Percentiles rank a stretch among this genome's conserved stretches.
phyloP scores from a whole-genome alignment of 2,329 filamentous ascomycete genomes.

The Sporothrix luriei region DNA sequence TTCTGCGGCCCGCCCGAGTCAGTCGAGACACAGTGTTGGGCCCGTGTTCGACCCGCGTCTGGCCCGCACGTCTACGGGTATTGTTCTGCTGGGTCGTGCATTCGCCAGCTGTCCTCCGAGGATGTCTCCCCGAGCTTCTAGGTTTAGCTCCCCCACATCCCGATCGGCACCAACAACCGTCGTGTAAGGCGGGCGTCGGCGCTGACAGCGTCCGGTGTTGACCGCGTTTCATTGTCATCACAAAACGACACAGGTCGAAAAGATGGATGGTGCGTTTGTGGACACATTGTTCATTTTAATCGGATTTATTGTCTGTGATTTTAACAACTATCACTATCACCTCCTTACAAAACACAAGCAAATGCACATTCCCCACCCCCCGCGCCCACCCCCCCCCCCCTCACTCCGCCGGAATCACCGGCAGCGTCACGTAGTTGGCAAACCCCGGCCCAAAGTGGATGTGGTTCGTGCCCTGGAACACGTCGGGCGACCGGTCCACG shows the following conservation, averaged over 20 bases:
- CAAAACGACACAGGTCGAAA: neutral
- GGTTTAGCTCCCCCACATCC: neutral
- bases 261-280: neutral
- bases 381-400: no score
- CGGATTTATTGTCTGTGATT: no score
- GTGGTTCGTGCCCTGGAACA: conserved; percentile 23
- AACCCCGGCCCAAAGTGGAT: conserved; percentile 20
- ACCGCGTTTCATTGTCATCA: neutral
- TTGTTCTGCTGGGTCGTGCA: neutral
- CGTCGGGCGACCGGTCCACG: neutral
- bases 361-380: no score
- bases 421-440: conserved; percentile 17
- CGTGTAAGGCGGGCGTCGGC: conserved; percentile 9
- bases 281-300: neutral
- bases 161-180: neutral
- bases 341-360: no score
- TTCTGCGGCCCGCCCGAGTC: no score
- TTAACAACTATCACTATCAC: neutral
- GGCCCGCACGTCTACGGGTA: neutral
- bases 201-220: neutral
- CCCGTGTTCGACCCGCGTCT: no score
- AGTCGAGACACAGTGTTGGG: neutral
- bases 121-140: neutral
- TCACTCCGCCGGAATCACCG: conserved; percentile 13
- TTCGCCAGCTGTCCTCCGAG: neutral